phyloP scores from a whole-genome alignment of 768 basidiomycete species.

The Peribolospora baueri region DNA sequence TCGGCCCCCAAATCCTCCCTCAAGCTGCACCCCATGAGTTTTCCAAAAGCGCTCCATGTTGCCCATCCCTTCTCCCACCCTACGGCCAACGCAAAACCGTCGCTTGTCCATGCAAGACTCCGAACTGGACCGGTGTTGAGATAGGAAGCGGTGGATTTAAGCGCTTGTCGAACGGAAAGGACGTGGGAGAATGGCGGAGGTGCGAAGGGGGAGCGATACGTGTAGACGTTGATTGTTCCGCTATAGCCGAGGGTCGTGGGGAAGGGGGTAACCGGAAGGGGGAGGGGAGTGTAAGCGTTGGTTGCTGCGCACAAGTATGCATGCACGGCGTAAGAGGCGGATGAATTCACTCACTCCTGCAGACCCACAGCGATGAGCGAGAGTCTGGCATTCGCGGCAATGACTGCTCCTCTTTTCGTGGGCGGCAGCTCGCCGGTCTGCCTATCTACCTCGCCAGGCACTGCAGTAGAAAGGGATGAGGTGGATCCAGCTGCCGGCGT shows the following conservation, averaged over 20 bases:
- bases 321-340: too few relatives aligned
- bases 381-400: too few relatives aligned
- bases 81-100: conserved; percentile 81
- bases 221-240: conserved; percentile 10
- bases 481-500: too few relatives aligned
- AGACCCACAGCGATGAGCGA: too few relatives aligned
- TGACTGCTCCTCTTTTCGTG: too few relatives aligned
- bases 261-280: too few relatives aligned
- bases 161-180: conserved; percentile 9
- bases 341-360: too few relatives aligned
- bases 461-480: too few relatives aligned
- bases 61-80: conserved; percentile 82
- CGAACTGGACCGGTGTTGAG: conserved; percentile 6
- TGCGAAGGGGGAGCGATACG: conserved; percentile 3
- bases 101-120: conserved; percentile 36
- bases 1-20: conserved; percentile 40
- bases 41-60: conserved; percentile 66
- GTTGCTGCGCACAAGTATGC: too few relatives aligned
- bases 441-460: too few relatives aligned
- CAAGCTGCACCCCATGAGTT: conserved; percentile 57
- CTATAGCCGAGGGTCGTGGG: conserved; percentile 1
- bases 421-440: too few relatives aligned
- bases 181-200: conserved; percentile 8
- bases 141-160: conserved; percentile 9
- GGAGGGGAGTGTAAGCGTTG: too few relatives aligned